Evolutionary conservation across 768 basidiomycete species (phyloP).

Genomic region (Phylloporus arenicola): DNA sequence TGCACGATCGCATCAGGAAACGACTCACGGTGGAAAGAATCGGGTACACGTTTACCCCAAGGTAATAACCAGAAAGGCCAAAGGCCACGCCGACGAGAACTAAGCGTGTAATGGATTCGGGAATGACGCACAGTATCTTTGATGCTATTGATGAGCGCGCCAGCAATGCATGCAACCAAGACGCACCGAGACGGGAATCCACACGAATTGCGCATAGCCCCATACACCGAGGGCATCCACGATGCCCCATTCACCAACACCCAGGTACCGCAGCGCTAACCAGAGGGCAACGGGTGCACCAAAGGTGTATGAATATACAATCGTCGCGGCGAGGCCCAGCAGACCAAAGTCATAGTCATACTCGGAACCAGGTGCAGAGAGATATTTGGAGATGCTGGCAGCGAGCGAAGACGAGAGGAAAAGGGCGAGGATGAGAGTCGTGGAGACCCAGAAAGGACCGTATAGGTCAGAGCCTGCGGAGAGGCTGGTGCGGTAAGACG

Average conservation of each 20-base stretch:
- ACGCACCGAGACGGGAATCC: slow-evolving; percentile 82
- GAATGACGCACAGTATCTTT: slow-evolving; percentile 81
- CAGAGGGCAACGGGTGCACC: slow-evolving; percentile 79
- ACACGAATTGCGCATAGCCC: slow-evolving; percentile 79
- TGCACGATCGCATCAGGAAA: background rate
- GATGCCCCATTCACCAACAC: slow-evolving; percentile 85
- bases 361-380: slow-evolving; percentile 51
- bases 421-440: slow-evolving; percentile 87
- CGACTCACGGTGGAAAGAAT: slow-evolving; percentile 72
- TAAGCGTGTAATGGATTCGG: slow-evolving; percentile 80
- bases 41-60: slow-evolving; percentile 82
- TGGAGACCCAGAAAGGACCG: slow-evolving; percentile 97
- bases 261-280: slow-evolving; percentile 78
- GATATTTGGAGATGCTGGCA: slow-evolving; percentile 81
- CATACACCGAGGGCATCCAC: slow-evolving; percentile 77
- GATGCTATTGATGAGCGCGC: background rate
- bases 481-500: slow-evolving; percentile 59
- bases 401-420: slow-evolving; percentile 93
- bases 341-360: slow-evolving; percentile 85
- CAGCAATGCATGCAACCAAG: background rate
- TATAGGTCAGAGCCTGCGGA: slow-evolving; percentile 58
- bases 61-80: slow-evolving; percentile 80
- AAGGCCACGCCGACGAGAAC: slow-evolving; percentile 68
- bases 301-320: slow-evolving; percentile 87
- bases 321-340: slow-evolving; percentile 71